Base-by-base conservation (phyloP, 345 rosid species). In the Acer campestre region DNA sequence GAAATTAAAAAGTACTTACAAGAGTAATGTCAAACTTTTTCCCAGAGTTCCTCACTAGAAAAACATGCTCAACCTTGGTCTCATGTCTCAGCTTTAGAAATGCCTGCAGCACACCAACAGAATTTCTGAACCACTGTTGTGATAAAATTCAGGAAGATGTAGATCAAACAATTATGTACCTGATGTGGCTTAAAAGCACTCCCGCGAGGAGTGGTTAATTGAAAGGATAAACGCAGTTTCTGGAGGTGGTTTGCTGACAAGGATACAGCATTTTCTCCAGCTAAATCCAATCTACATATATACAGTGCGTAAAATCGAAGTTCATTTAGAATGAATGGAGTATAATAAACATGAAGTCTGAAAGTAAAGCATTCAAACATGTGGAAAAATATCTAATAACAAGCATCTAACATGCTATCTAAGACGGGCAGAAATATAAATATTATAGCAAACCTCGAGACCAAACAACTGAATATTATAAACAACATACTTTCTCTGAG, bases 211-310 rank as follows among this genome's bases (percentile, higher is more conserved):
- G 92, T 88, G 68, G 90, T 85, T 84, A 97, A 80, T 68, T 79
- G 87, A 75, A 90, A 94, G 6, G 94, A 89, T n/a, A 97, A 77
- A 4, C 89, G 94, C 77, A 97, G 81, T 89, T 93, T 97, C 82
- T 97, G 98, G 48, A 97, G 99, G 80, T 97, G 99, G 82, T 94
- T 97, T 53, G 98, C 99, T 46, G 94, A 85, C 79, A 94, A 84
- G 53, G 98, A 87, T 68, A 89, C 84, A 48, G 75, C 82, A 76
- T 77, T 88, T 70, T 89, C 85, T 87, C 82, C 89, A 79, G 87
- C 80, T 68, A 96, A 85, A 88, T 94, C 94, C 73, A 97, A 84
- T 88, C 99, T 97, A 67, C 25, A 77, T 10, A 74, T 29, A 44
- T 25, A 66, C 65, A 67, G 44, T 25, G 14, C 46, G 46, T 42